Conservation (phyloP, 164 flowering plant genomes). For the Buxus sempervirens region DNA sequence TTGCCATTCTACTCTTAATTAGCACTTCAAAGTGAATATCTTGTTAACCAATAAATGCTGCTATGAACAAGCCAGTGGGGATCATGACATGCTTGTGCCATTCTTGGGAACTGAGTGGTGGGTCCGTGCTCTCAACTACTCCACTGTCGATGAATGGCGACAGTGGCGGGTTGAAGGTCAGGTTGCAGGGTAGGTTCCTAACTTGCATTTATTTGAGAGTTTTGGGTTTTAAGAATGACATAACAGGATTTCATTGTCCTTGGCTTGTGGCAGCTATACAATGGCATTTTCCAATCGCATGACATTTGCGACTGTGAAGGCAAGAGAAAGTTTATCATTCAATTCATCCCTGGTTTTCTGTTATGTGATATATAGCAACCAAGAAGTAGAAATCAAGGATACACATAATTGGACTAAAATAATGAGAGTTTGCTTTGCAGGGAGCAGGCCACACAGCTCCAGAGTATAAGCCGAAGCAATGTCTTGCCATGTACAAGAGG, state of each 20-base stretch:
- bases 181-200: slow-evolving; percentile 46
- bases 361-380: background rate
- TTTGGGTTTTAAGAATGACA: too few relatives aligned
- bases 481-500: slow-evolving; percentile 23
- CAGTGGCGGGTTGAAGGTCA: slow-evolving; percentile 45
- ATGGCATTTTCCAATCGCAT: slow-evolving; percentile 39
- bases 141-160: slow-evolving; percentile 55
- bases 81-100: slow-evolving; percentile 45
- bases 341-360: background rate
- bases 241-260: background rate
- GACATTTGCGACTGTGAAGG: slow-evolving; percentile 66
- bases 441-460: slow-evolving; percentile 35
- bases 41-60: background rate
- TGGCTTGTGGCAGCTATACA: slow-evolving; percentile 31
- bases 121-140: slow-evolving; percentile 44
- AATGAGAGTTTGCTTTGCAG: slow-evolving; percentile 1
- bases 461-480: slow-evolving; percentile 27
- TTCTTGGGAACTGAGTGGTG: slow-evolving; percentile 46
- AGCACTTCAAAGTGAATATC: background rate
- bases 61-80: slow-evolving; percentile 40
- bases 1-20: too few relatives aligned
- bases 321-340: background rate
- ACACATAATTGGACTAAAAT: too few relatives aligned
- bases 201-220: background rate
- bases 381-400: background rate